A percentile compares a stretch with the other conserved stretches of the same genome.
Evolutionary conservation across 129 eudicot genomes (phyloP).

Genomic region (Daucus carota): DH1_v3.0 NC_030384.2:50042501-50043000

Average conservation of each 20-base stretch:
- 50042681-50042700: not conserved
- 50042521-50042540: not conserved
- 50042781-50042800: slow-evolving; percentile 22
- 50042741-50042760: not conserved
- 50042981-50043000: not conserved
- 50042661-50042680: not conserved
- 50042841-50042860: slow-evolving; percentile 50
- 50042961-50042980: not conserved
- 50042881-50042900: slow-evolving; percentile 45
- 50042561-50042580: not conserved
- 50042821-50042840: slow-evolving; percentile 53
- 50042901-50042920: slow-evolving; percentile 26
- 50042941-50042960: not conserved
- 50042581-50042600: not conserved
- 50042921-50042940: not conserved
- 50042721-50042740: not conserved
- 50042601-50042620: not conserved
- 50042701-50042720: not conserved
- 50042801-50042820: slow-evolving; percentile 64
- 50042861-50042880: slow-evolving; percentile 49
- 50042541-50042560: not conserved
- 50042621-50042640: not conserved
- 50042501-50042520: not conserved
- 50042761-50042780: not conserved
- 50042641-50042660: not conserved